These are phyloP conservation scores for Pyricularia sp. DNA, from an alignment of 2,329 filamentous ascomycete genomes.

Conservation along the genomic window DNA sequence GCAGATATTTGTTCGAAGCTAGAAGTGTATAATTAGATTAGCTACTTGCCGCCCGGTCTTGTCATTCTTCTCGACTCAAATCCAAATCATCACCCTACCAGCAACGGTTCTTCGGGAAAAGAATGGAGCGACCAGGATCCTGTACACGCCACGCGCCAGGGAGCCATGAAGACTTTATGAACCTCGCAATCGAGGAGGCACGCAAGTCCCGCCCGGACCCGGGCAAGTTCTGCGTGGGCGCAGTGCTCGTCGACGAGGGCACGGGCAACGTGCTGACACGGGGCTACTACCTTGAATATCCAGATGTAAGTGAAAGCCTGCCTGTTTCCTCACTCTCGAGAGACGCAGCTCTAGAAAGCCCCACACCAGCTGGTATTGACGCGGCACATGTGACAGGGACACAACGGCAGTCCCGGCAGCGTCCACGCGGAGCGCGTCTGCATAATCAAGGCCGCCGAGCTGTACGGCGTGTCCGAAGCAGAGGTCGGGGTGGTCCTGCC, in stretches of 20 bases:
- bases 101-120: no score
- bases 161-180: slow-evolving; percentile 25
- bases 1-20: neutral
- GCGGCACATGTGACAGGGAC: slow-evolving; percentile 10
- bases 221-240: slow-evolving; percentile 28
- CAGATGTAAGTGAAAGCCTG: slow-evolving; percentile 6
- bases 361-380: no score
- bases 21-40: neutral
- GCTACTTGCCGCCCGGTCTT: neutral
- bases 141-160: slow-evolving; percentile 6
- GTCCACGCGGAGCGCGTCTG: slow-evolving; percentile 31
- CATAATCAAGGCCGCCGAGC: slow-evolving; percentile 28
- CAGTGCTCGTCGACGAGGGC: slow-evolving; percentile 24
- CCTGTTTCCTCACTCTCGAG: neutral
- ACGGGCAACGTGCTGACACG: slow-evolving; percentile 24
- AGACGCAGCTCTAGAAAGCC: neutral
- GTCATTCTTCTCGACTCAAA: neutral
- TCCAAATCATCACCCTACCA: neutral
- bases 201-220: slow-evolving; percentile 21
- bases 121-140: neutral
- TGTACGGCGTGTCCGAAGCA: slow-evolving; percentile 20
- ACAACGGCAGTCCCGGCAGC: slow-evolving; percentile 22
- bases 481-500: slow-evolving; percentile 23
- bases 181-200: slow-evolving; percentile 21
- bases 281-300: slow-evolving; percentile 27